Evolutionary conservation across 192 early-diverging fungal species (phyloP).

Genomic region (Umbelopsis sp.): DNA sequence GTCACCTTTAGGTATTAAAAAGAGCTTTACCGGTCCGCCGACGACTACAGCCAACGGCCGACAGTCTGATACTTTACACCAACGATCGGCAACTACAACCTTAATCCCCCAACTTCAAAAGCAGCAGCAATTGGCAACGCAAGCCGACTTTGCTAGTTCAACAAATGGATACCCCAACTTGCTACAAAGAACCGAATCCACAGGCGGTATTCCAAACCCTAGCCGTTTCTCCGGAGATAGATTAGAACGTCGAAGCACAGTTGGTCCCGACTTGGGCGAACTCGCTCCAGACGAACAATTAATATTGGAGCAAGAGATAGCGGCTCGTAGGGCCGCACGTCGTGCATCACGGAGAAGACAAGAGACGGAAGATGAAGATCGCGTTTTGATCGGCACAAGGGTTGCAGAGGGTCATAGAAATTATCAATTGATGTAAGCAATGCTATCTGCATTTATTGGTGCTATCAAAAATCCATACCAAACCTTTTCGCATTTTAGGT

Average conservation of each 20-base stretch:
- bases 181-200: background rate
- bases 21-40: background rate
- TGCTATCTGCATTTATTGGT: background rate
- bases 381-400: conserved; percentile 72
- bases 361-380: conserved; percentile 48
- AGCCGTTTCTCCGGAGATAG: conserved; percentile 1
- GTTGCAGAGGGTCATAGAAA: conserved; percentile 95
- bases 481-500: conserved; percentile 34
- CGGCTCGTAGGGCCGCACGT: conserved; percentile 43
- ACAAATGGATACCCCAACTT: background rate
- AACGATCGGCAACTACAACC: conserved; percentile 21
- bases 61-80: conserved; percentile 30
- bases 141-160: conserved; percentile 17
- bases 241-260: conserved; percentile 48
- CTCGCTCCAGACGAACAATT: conserved; percentile 39
- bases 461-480: no score
- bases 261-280: conserved; percentile 44
- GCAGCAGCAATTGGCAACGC: conserved; percentile 14
- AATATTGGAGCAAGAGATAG: conserved; percentile 47
- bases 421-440: conserved; percentile 83
- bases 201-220: conserved; percentile 23
- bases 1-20: background rate
- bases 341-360: conserved; percentile 43
- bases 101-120: conserved; percentile 22
- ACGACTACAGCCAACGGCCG: conserved; percentile 22